Evolutionary conservation across 1,139 yeast species (phyloP).

Genomic region (Maudiozyma humilis): DNA sequence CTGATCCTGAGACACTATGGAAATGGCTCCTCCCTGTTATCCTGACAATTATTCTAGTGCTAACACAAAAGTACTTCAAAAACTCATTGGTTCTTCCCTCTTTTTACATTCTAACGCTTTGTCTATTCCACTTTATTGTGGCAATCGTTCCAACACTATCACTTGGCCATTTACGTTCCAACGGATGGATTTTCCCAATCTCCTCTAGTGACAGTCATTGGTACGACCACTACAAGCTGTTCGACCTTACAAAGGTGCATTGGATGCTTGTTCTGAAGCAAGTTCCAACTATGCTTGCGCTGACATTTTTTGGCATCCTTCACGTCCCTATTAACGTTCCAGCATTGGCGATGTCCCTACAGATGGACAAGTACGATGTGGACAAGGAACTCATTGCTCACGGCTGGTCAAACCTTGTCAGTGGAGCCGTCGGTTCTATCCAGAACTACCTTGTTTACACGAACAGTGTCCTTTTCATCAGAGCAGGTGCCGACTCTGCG

Average conservation of each 20-base stretch:
- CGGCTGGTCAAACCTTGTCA: constrained; percentile 81
- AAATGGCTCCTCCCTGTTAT: constrained; percentile 70
- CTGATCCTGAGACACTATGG: constrained; percentile 37
- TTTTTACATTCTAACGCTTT: constrained; percentile 66
- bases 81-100: constrained; percentile 76
- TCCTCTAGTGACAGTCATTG: constrained; percentile 67
- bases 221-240: constrained; percentile 74
- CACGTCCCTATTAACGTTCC: constrained; percentile 98
- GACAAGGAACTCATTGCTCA: constrained; percentile 92
- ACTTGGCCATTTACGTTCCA: constrained; percentile 50
- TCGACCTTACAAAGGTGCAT: constrained; percentile 61
- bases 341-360: constrained; percentile 84
- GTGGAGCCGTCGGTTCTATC: constrained; percentile 79
- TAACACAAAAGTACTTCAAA: constrained; percentile 56
- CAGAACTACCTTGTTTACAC: constrained; percentile 94
- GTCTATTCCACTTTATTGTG: constrained; percentile 59
- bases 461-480: constrained; percentile 78
- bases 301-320: constrained; percentile 87
- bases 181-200: constrained; percentile 71
- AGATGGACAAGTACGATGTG: constrained; percentile 75
- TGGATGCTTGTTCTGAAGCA: constrained; percentile 64
- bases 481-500: constrained; percentile 90
- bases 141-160: constrained; percentile 57
- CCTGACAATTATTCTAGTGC: constrained; percentile 51
- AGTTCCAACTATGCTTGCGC: constrained; percentile 87